Base-by-base conservation (phyloP, 2,329 filamentous ascomycete species). In the Neonectria ditissima region DNA sequence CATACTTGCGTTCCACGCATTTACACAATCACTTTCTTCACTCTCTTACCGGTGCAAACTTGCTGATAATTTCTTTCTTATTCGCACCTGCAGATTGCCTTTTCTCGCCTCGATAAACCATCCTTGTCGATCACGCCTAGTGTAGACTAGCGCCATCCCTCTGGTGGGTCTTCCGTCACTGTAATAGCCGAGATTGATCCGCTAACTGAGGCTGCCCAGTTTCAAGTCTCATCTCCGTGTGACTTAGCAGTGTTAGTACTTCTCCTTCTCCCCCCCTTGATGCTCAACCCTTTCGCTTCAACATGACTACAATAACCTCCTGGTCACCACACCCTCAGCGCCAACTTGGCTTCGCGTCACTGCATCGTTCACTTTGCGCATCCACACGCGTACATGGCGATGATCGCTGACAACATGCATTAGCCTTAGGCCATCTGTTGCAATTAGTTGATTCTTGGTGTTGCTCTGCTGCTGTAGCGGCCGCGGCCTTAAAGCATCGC, bases 331-430 rank as follows among this genome's bases (percentile, higher is more conserved):
- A 65, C 57, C 59, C 56, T 65, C 65, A 59, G 58, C 26, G 50
- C 43, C 44, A 48, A 65, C 52, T 57, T 30, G 64, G 56, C 62
- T 59, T 71, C 62, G 61, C 56, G 67, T 47, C 57, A 59, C 67
- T 63, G 61, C 66, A 62, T 69, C 63, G 45, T 58, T 51, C 51
- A 57, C 57, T 59, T 64, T 68, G 55, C 62, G 64, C 63, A 62
- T 61, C 64, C 66, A 71, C 65, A 57, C 59, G 45, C 54, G 66
- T 68, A 60, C 63, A 60, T 69, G 67, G 71, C 61, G 59, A 69
- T 71, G 67, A 68, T 76, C 68, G 68, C 76, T 77, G 67, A 77
- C 74, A 71, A 61, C 65, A 63, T 66, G 62, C 59, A 58, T 66
- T 77, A 78, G 76, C 65, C 68, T 70, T 70, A 74, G 69, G 65